Percentiles rank a stretch among this genome's conserved stretches.
These are phyloP conservation scores for Hyaloperonospora arabidopsidis DNA, from an alignment of 352 stramenopile genomes.

Conservation along the genomic window DNA sequence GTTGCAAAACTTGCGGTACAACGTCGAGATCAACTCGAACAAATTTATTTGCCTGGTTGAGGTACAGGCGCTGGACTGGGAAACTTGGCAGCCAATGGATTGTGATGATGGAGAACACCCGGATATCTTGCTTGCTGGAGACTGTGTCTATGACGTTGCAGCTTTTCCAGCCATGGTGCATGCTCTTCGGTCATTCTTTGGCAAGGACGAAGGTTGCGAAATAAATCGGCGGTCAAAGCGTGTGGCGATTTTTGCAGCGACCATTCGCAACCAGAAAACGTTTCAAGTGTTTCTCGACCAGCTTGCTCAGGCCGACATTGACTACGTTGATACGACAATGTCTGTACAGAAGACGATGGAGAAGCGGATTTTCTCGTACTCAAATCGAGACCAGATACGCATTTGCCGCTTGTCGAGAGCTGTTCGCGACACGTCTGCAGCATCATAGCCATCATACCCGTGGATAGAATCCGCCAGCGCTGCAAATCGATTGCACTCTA, in stretches of 20 bases:
- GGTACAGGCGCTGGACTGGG: constrained; percentile 63
- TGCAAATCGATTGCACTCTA: too few species aligned
- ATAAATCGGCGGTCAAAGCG: constrained; percentile 10
- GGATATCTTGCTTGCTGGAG: constrained; percentile 60
- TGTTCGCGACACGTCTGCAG: neutral
- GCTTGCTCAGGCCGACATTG: constrained; percentile 41
- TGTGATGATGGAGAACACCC: constrained; percentile 20
- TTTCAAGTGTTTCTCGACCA: constrained; percentile 70
- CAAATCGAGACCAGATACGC: constrained; percentile 60
- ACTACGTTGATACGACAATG: constrained; percentile 56
- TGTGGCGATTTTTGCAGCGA: constrained; percentile 66
- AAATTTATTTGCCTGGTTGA: constrained; percentile 43
- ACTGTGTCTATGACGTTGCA: constrained; percentile 70
- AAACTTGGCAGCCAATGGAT: constrained; percentile 43
- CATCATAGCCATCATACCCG: constrained; percentile 6
- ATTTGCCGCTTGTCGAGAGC: constrained; percentile 48
- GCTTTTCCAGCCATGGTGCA: constrained; percentile 52
- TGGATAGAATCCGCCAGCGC: too few species aligned
- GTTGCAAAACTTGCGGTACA: constrained; percentile 80
- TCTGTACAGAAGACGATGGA: constrained; percentile 38
- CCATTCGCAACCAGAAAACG: constrained; percentile 65
- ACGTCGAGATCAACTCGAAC: constrained; percentile 59
- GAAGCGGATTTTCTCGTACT: constrained; percentile 42
- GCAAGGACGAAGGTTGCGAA: constrained; percentile 3
- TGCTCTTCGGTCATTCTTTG: constrained; percentile 54